Evolutionary conservation across 768 basidiomycete species (phyloP).

Genomic region (Gautieria morchelliformis): DNA sequence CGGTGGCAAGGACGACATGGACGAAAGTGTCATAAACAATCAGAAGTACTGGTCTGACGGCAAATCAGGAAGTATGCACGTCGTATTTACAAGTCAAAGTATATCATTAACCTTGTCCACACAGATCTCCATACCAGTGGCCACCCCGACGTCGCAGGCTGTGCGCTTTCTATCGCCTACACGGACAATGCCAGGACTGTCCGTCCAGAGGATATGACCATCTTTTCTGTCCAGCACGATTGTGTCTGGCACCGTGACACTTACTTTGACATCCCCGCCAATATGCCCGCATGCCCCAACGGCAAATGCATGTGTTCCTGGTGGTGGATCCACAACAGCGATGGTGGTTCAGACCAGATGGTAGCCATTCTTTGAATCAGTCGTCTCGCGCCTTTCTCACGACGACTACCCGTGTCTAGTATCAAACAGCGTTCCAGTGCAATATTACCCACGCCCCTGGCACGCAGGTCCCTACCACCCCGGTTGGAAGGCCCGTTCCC

Average conservation of each 20-base stretch:
- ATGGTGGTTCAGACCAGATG: conserved; percentile 9
- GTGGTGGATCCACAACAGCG: conserved; percentile 53
- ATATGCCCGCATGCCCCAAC: conserved; percentile 59
- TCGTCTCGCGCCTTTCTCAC: background rate
- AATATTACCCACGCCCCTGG: conserved; percentile 36
- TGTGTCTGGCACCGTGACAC: conserved; percentile 68
- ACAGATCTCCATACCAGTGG: conserved; percentile 47
- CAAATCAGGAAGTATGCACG: background rate
- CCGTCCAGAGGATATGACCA: conserved; percentile 56
- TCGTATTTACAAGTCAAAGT: background rate
- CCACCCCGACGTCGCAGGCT: conserved; percentile 46
- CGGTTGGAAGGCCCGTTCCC: conserved; percentile 46
- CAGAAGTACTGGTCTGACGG: background rate
- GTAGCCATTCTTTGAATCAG: background rate
- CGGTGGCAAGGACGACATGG: background rate
- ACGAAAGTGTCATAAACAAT: conserved; percentile 2
- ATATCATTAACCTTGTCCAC: background rate
- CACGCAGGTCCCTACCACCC: conserved; percentile 31
- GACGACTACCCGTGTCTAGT: conserved; percentile 17
- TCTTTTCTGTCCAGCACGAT: conserved; percentile 68
- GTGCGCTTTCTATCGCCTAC: conserved; percentile 70
- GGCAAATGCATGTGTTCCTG: conserved; percentile 61
- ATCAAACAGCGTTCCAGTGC: conserved; percentile 72
- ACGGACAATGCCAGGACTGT: conserved; percentile 48
- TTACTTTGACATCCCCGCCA: conserved; percentile 54